Percentiles rank a stretch among this genome's conserved stretches.
phyloP scores from a whole-genome alignment of 2,329 filamentous ascomycete species.

The Dendrostoma leiphaemia region DNA sequence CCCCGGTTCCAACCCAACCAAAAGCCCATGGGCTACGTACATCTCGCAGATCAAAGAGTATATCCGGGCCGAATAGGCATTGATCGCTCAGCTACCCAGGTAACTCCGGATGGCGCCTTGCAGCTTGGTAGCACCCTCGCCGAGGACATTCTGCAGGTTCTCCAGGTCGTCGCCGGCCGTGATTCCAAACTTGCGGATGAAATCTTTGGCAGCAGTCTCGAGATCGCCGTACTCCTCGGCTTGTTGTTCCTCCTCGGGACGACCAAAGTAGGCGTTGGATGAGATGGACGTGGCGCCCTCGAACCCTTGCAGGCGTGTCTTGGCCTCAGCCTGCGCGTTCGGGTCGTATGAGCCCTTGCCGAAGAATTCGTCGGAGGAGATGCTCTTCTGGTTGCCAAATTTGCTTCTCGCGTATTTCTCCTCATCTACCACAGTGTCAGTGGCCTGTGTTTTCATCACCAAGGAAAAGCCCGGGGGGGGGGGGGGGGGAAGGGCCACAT shows the following conservation, averaged over 20 bases:
- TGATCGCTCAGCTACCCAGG: conserved; percentile 54
- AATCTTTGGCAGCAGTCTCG: conserved; percentile 92
- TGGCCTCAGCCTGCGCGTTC: conserved; percentile 77
- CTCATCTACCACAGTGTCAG: conserved; percentile 48
- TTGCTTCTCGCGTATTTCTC: conserved; percentile 82
- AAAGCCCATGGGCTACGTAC: no score
- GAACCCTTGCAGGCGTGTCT: conserved; percentile 83
- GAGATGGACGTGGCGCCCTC: conserved; percentile 91
- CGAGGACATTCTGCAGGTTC: conserved; percentile 78
- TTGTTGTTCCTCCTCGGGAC: conserved; percentile 72
- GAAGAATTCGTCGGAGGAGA: conserved; percentile 98
- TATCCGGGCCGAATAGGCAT: no score
- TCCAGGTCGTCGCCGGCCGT: conserved; percentile 95
- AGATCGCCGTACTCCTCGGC: conserved; percentile 84
- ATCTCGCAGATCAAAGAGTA: not conserved
- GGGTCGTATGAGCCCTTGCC: conserved; percentile 86
- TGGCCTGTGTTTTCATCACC: conserved; percentile 1
- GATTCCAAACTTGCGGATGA: conserved; percentile 90
- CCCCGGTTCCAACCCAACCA: not conserved
- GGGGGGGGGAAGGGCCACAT: no score
- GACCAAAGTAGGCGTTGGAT: conserved; percentile 95
- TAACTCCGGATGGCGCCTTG: conserved; percentile 72
- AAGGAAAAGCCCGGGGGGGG: not conserved
- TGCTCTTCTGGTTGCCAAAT: conserved; percentile 91
- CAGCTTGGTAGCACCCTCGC: conserved; percentile 80